Evolutionary conservation across 2,329 filamentous ascomycete genomes (phyloP).

Genomic region (Dactylellina leptospora): DNA sequence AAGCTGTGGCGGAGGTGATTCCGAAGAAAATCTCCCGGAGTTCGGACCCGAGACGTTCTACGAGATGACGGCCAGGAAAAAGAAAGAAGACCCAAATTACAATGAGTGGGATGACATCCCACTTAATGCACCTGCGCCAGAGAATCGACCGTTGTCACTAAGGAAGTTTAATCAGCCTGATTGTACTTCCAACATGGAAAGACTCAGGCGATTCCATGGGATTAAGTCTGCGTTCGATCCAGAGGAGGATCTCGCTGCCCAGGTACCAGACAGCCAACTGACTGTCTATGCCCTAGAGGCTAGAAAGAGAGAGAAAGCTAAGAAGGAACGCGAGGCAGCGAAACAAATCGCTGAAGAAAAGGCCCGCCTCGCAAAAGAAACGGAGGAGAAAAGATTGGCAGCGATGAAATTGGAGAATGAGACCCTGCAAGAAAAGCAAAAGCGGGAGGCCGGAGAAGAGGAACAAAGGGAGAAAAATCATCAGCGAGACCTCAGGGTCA

Average conservation of each 20-base stretch:
- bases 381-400: background rate
- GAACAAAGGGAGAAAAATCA: background rate
- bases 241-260: background rate
- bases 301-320: constrained; percentile 1
- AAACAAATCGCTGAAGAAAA: background rate
- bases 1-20: too few relatives aligned
- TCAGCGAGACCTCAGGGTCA: too few relatives aligned
- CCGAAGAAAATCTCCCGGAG: too few relatives aligned
- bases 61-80: background rate
- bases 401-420: constrained; percentile 4
- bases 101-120: background rate
- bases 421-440: background rate
- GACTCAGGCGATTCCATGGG: too few relatives aligned
- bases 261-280: constrained; percentile 1
- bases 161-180: too few relatives aligned
- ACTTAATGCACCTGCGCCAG: background rate
- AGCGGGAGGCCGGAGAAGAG: background rate
- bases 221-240: too few relatives aligned
- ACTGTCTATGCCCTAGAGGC: constrained; percentile 1
- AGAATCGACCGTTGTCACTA: background rate
- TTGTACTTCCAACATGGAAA: too few relatives aligned
- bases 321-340: background rate
- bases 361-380: background rate
- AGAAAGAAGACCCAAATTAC: background rate
- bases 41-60: background rate